Evolutionary conservation across 202 grass and related monocot genomes (phyloP).

Genomic region (Schoenoplectus tabernaemontani): DNA sequence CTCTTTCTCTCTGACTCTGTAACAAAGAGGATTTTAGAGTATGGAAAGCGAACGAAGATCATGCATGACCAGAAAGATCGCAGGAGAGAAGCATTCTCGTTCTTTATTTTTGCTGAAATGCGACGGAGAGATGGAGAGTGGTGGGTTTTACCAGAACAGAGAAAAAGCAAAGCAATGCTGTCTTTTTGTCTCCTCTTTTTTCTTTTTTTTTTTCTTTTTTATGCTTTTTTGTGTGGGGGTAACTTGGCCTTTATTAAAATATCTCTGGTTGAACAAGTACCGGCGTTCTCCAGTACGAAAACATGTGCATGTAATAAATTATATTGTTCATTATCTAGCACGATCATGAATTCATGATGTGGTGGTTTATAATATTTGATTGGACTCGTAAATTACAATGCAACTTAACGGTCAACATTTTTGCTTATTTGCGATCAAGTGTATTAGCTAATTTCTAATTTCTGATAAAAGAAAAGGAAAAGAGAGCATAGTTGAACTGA

Average conservation of each 20-base stretch:
- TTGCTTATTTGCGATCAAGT: neutral
- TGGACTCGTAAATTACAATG: neutral
- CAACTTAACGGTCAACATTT: neutral
- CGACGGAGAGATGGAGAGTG: neutral
- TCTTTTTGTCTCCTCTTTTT: neutral
- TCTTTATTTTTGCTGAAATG: neutral
- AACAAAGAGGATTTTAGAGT: constrained; percentile 12
- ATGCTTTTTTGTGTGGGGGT: constrained; percentile 2
- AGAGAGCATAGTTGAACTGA: neutral
- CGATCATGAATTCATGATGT: no score
- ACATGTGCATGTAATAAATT: no score
- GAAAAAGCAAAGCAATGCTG: neutral
- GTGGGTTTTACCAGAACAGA: neutral
- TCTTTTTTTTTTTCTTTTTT: neutral
- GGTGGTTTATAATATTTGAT: neutral
- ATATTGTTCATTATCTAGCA: neutral
- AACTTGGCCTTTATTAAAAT: neutral
- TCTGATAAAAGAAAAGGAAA: neutral
- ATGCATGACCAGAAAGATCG: neutral
- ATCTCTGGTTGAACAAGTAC: neutral
- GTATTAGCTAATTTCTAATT: no score
- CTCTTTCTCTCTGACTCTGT: constrained; percentile 6
- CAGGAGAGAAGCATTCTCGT: neutral
- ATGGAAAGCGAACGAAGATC: neutral
- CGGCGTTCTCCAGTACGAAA: neutral